Conservation (phyloP, 2,329 filamentous ascomycete genomes). For the Westerdykella ornata region DNA sequence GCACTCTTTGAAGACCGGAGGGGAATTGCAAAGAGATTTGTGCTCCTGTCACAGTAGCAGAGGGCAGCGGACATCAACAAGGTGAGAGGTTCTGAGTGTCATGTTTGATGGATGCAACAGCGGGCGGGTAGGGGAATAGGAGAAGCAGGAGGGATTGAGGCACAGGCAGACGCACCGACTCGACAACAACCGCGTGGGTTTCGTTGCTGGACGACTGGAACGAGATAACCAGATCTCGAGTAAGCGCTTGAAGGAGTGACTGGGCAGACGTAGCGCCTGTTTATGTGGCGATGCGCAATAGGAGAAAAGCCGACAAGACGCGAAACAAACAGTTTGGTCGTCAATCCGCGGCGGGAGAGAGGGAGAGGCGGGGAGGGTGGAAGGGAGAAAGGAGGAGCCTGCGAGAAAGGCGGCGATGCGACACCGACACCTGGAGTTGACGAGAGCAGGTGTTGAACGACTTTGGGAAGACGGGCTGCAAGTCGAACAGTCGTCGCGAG, state of each 20-base stretch:
- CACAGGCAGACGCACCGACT: constrained; percentile 28
- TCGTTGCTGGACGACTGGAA: constrained; percentile 26
- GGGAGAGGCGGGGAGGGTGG: neutral
- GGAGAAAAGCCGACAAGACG: constrained; percentile 11
- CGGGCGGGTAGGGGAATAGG: constrained; percentile 4
- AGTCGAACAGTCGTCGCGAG: neutral
- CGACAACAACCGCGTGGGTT: constrained; percentile 19
- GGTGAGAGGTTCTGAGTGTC: constrained; percentile 2
- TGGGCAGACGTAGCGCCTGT: constrained; percentile 31
- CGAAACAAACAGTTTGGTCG: neutral
- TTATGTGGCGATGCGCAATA: constrained; percentile 20
- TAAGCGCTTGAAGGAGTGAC: constrained; percentile 38
- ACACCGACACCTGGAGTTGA: neutral
- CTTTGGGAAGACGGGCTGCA: neutral
- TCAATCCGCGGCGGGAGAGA: constrained; percentile 2
- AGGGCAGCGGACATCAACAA: neutral
- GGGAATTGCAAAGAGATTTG: constrained; percentile 3
- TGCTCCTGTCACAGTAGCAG: neutral
- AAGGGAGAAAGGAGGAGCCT: constrained; percentile 1
- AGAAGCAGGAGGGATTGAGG: constrained; percentile 7
- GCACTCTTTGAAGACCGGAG: neutral
- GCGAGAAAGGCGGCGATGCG: neutral
- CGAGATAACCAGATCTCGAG: constrained; percentile 41
- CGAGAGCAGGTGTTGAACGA: neutral
- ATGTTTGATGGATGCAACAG: constrained; percentile 6